These are phyloP conservation scores for Kodamaea suecica DNA, from an alignment of 1,139 yeast genomes.

Conservation along the genomic window DNA sequence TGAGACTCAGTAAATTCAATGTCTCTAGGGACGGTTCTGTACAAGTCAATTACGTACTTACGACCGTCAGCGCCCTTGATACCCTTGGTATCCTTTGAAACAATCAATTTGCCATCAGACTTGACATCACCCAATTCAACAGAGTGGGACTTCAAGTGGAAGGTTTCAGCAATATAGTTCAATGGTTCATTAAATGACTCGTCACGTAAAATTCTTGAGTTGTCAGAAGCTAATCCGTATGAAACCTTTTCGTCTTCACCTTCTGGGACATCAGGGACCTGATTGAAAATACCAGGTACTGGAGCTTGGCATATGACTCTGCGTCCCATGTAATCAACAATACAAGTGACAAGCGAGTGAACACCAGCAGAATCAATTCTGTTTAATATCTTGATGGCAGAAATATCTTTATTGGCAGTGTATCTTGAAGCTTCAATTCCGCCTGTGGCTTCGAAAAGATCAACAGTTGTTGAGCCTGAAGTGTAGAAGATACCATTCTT, in stretches of 20 bases:
- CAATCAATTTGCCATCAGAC: constrained; percentile 48
- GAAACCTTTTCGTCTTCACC: constrained; percentile 45
- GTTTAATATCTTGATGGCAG: constrained; percentile 67
- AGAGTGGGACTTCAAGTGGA: constrained; percentile 73
- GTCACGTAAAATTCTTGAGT: constrained; percentile 44
- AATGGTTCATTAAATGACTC: constrained; percentile 54
- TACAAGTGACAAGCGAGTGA: constrained; percentile 70
- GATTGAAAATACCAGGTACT: constrained; percentile 89
- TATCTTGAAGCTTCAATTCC: constrained; percentile 87
- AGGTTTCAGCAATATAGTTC: constrained; percentile 62
- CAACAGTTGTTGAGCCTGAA: constrained; percentile 52
- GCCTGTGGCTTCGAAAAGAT: constrained; percentile 68
- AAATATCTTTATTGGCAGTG: constrained; percentile 75
- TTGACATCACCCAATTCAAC: constrained; percentile 38
- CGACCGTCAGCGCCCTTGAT: constrained; percentile 83
- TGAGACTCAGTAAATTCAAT: constrained; percentile 64
- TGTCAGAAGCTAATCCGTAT: constrained; percentile 74
- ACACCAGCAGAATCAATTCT: constrained; percentile 63
- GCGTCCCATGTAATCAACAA: constrained; percentile 87
- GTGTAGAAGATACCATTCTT: constrained; percentile 87
- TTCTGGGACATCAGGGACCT: constrained; percentile 25
- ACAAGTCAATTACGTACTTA: constrained; percentile 78
- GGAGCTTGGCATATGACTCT: constrained; percentile 92
- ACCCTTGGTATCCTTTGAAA: constrained; percentile 83
- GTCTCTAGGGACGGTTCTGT: constrained; percentile 82